Evolutionary conservation across 2,329 filamentous ascomycete genomes (phyloP).

Genomic region (Endocalyx cinctus): DNA sequence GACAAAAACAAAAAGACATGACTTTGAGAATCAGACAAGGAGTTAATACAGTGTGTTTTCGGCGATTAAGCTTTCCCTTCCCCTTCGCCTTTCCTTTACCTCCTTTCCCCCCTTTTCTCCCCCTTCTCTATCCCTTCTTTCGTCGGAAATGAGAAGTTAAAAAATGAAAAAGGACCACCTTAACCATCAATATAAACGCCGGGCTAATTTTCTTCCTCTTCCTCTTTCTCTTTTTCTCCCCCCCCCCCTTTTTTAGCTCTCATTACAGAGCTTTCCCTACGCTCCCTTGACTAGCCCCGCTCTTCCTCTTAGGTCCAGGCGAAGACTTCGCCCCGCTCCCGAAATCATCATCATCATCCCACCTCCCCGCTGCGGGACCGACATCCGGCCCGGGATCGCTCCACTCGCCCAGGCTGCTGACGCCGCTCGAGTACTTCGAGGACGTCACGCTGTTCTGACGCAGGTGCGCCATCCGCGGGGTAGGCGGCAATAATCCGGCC

Average conservation of each 20-base stretch:
- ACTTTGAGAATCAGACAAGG: too few relatives aligned
- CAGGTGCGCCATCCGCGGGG: slow-evolving; percentile 29
- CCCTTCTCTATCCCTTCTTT: too few relatives aligned
- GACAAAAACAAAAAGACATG: too few relatives aligned
- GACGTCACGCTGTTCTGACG: slow-evolving; percentile 36
- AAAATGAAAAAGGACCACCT: too few relatives aligned
- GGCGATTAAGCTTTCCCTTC: too few relatives aligned
- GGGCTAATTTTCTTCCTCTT: background rate
- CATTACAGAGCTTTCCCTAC: slow-evolving; percentile 31
- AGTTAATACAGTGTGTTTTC: too few relatives aligned
- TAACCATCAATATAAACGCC: background rate
- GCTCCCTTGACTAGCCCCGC: slow-evolving; percentile 19
- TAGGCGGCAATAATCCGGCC: slow-evolving; percentile 16
- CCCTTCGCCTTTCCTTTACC: too few relatives aligned
- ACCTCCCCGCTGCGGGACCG: slow-evolving; percentile 32
- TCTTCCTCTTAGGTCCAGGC: slow-evolving; percentile 16
- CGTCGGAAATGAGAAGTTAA: background rate
- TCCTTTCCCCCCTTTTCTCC: too few relatives aligned
- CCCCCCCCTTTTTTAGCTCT: background rate
- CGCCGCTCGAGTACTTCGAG: slow-evolving; percentile 46
- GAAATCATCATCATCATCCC: slow-evolving; percentile 13
- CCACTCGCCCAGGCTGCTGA: slow-evolving; percentile 40
- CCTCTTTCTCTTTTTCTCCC: background rate
- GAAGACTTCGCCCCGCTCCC: background rate
- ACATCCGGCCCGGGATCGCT: slow-evolving; percentile 53